Base-by-base conservation (phyloP, 2,329 filamentous ascomycete species). In the Thielaviopsis ethacetica region DNA sequence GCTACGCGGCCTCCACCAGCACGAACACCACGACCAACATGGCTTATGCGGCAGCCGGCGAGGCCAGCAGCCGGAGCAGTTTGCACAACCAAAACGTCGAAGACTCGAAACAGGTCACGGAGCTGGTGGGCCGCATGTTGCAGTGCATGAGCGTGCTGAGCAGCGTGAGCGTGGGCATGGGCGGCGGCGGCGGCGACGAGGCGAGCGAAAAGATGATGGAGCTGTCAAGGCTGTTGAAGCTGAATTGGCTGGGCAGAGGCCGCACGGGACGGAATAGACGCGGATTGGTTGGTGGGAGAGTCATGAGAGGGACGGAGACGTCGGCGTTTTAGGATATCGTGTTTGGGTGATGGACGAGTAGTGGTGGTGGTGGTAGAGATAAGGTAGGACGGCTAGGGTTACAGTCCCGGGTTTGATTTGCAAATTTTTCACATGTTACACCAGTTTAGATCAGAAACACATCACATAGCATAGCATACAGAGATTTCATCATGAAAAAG, bases 201-300 rank as follows among this genome's bases (percentile, higher is more conserved):
- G 78, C 81, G 1, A 88, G 91, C 67, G 79, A 78, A 59, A 88
- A 85, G 71, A 86, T 97, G 66, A 86, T 91, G 62, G 81, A 91
- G 66, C 74, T 98, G 62, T 89, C 86, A 60, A 85, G 88, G 67
- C 83, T 93, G 65, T 75, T 98, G 62, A 98, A 97, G 72, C 82
- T 96, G 66, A 98, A 98, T 70, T 98, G 93, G 93, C 78, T 98
- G 1, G 91, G 91, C 0, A 77, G 93, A 53, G 91, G 91, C 0
- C 75, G 93, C 41, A 97, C 90, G 3, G 93, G 93, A 0, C 77
- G 93, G 63, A 94, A 97, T 70, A 75, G 93, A 57, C 81, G 89
- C 63, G 93, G 93, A 0, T 91, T 96, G 68, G 91, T 97, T 0
- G 91, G 90, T 1, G 79, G 78, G 0, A 70, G 79, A 57, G 77